Evolutionary conservation across 805 yeast species (phyloP), one percentile per base, ranked within the genome.

Genomic region (Kuraishia molischiana): DNA sequence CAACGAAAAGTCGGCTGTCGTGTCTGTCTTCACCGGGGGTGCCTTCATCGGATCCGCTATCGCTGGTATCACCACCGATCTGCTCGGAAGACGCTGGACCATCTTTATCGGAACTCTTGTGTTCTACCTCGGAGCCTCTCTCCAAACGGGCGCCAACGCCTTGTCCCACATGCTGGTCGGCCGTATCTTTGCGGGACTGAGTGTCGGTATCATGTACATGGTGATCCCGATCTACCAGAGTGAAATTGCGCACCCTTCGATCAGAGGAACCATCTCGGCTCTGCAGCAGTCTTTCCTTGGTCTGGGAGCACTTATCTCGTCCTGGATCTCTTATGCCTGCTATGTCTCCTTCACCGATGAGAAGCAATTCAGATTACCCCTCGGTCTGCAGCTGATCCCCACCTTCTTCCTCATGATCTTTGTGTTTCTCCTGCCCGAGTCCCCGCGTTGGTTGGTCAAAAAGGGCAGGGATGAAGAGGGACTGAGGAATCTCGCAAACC

Each of bases 261-360:
- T 81, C 32, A 70, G 94, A 66, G 92, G 94, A 46, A 78, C 89
- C 2, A 74, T 83, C 53, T 85, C 82, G 40, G 82, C 81, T 38
- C 73, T 84, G 1, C 84, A 83, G 55, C 94, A 84, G 56, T 85
- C 31, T 37, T 44, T 54, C 21, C 51, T 58, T 40, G 54, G 58
- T 19, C 39, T 52, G 24, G 64, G 63, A 41, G 56, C 57, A 28
- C 37, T 54, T 29, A 39, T 48, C 31, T 44, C 60, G 4, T 53
- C 54, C 41, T 55, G 58, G 53, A 50, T 58, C 38, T 55, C 51
- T 41, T 58, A 58, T 42, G 65, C 62, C 34, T 49, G 53, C 24
- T 41, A 48, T 19, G 24, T 37, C 15, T 44, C 44, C 17, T 40
- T 47, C 18, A 18, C 32, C 9, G 32, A 37, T 32, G 48, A 50